Evolutionary conservation across 345 rosid species (phyloP).

Genomic region (Physaria fendleri): DNA sequence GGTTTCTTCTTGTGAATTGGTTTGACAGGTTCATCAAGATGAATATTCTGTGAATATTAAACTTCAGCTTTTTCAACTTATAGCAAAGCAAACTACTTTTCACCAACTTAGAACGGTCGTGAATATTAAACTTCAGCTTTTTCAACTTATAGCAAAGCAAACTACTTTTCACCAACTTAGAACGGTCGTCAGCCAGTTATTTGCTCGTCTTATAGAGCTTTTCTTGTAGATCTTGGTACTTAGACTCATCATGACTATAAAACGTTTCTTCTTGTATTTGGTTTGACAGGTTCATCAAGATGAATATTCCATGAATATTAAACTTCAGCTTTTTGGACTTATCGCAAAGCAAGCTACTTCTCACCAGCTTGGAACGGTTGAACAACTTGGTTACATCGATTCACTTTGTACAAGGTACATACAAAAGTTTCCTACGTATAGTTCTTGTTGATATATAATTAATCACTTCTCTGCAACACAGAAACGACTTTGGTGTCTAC

Average conservation of each 20-base stretch:
- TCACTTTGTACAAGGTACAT: slow-evolving; percentile 55
- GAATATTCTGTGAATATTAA: slow-evolving; percentile 56
- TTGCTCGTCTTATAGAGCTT: no score
- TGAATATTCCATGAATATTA: slow-evolving; percentile 55
- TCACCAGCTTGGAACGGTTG: slow-evolving; percentile 90
- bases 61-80: slow-evolving; percentile 63
- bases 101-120: slow-evolving; percentile 91
- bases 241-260: background rate
- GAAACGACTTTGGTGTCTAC: slow-evolving; percentile 57
- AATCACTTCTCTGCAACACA: slow-evolving; percentile 23
- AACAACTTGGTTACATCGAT: slow-evolving; percentile 84
- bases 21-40: slow-evolving; percentile 67
- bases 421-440: background rate
- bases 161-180: slow-evolving; percentile 90
- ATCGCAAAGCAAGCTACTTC: slow-evolving; percentile 72
- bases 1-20: background rate
- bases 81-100: slow-evolving; percentile 73
- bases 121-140: slow-evolving; percentile 68
- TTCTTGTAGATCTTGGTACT: background rate
- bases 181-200: no score
- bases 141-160: slow-evolving; percentile 64
- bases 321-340: slow-evolving; percentile 65
- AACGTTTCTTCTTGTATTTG: background rate
- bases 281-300: slow-evolving; percentile 65
- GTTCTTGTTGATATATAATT: background rate